A percentile compares a stretch with the other conserved stretches of the same genome.
Conservation (phyloP, 176 grass and related monocot species). For the Aegilops tauschii region DNA sequence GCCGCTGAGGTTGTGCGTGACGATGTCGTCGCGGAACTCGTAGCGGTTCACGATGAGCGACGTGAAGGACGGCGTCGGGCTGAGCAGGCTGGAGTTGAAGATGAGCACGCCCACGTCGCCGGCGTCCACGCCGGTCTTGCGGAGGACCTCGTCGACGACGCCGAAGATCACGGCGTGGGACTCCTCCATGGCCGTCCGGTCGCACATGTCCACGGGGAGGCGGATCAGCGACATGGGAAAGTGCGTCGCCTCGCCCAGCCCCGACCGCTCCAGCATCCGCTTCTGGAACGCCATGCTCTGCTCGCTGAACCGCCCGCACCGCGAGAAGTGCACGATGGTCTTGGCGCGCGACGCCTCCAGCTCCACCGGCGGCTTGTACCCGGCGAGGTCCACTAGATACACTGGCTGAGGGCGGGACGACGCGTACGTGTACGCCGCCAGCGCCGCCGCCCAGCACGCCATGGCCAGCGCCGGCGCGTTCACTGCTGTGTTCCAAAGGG, state of each 20-base stretch:
- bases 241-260: constrained; percentile 70
- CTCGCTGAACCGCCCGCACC: constrained; percentile 46
- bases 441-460: not conserved
- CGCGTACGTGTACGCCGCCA: constrained; percentile 33
- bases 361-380: constrained; percentile 39
- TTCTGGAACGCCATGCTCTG: constrained; percentile 86
- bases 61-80: constrained; percentile 76
- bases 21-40: constrained; percentile 43
- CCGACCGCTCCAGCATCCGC: constrained; percentile 86
- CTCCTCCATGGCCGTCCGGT: constrained; percentile 62
- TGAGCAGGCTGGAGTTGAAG: constrained; percentile 88
- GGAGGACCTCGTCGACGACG: constrained; percentile 63
- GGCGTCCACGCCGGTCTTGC: constrained; percentile 1
- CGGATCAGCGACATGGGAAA: constrained; percentile 67
- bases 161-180: constrained; percentile 80
- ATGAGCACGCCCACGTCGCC: constrained; percentile 61
- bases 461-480: constrained; percentile 6
- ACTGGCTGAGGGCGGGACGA: constrained; percentile 49
- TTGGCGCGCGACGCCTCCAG: constrained; percentile 58
- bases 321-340: constrained; percentile 60
- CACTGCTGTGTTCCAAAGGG: not conserved
- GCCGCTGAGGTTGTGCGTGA: constrained; percentile 82
- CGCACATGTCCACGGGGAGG: constrained; percentile 57
- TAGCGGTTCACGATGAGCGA: constrained; percentile 75
- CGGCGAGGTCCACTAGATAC: constrained; percentile 63